These are phyloP conservation scores for Cercospora zeina DNA, from an alignment of 2,329 filamentous ascomycete genomes.

Conservation along the genomic window DNA sequence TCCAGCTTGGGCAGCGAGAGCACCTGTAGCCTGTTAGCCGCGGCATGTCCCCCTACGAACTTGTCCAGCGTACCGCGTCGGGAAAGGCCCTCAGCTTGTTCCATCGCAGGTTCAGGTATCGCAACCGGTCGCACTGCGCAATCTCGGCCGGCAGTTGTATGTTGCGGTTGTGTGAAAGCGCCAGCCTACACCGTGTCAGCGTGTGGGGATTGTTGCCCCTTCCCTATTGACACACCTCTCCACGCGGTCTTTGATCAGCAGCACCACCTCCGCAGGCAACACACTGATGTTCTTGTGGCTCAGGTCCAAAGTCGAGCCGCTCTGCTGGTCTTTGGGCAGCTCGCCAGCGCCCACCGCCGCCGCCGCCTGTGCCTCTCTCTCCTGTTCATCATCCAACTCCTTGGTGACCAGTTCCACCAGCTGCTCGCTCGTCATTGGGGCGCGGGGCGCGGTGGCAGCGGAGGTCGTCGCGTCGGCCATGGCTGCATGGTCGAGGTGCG, in stretches of 20 bases:
- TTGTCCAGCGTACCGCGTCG: conserved; percentile 55
- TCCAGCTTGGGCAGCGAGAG: conserved; percentile 84
- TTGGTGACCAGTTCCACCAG: conserved; percentile 38
- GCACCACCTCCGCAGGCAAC: conserved; percentile 71
- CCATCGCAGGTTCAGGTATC: conserved; percentile 78
- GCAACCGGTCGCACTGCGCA: conserved; percentile 72
- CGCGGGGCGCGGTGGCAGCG: conserved; percentile 25
- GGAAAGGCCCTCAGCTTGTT: conserved; percentile 71
- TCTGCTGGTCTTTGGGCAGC: conserved; percentile 40
- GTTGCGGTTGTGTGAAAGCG: conserved; percentile 77
- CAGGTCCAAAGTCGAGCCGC: conserved; percentile 75
- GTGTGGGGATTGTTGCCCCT: neutral
- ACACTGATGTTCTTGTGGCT: conserved; percentile 72
- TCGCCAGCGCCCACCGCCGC: conserved; percentile 31
- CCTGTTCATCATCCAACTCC: conserved; percentile 39
- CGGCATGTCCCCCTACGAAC: neutral
- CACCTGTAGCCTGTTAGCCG: conserved; percentile 57
- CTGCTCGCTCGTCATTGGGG: conserved; percentile 34
- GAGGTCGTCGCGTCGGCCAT: conserved; percentile 34
- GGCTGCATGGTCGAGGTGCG: conserved; percentile 16
- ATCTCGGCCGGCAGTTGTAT: conserved; percentile 69
- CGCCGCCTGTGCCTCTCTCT: conserved; percentile 37
- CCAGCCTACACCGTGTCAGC: conserved; percentile 58
- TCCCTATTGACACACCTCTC: conserved; percentile 57
- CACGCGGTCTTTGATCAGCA: conserved; percentile 71